Percentiles rank a stretch among this genome's conserved stretches.
phyloP scores from a whole-genome alignment of 2,329 filamentous ascomycete genomes.

The Bisporella sp. region DNA sequence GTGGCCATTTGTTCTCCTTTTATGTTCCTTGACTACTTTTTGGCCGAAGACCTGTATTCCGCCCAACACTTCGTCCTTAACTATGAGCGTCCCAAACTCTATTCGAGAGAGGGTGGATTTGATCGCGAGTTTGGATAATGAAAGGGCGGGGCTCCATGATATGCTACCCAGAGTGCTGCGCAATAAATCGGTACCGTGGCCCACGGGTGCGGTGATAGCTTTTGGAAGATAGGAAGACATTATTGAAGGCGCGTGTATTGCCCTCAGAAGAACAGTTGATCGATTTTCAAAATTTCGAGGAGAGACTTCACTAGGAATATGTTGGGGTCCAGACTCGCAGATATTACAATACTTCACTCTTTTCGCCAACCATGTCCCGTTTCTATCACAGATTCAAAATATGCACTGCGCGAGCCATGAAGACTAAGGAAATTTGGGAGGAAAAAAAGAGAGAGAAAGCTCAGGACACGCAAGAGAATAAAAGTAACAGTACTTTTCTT shows the following conservation, averaged over 20 bases:
- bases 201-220: slow-evolving; percentile 31
- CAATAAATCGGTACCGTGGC: slow-evolving; percentile 31
- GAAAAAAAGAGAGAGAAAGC: neutral
- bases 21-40: slow-evolving; percentile 33
- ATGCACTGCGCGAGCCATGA: neutral
- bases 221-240: slow-evolving; percentile 31
- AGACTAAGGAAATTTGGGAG: neutral
- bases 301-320: neutral
- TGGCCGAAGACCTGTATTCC: slow-evolving; percentile 39
- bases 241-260: neutral
- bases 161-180: slow-evolving; percentile 35
- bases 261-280: neutral
- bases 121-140: slow-evolving; percentile 39
- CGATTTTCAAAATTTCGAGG: neutral
- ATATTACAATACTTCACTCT: neutral
- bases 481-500: neutral
- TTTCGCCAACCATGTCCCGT: neutral
- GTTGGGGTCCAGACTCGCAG: neutral
- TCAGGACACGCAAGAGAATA: neutral
- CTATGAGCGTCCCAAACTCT: slow-evolving; percentile 39
- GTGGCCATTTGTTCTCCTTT: slow-evolving; percentile 29
- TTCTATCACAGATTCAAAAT: neutral
- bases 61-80: slow-evolving; percentile 40
- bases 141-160: slow-evolving; percentile 30
- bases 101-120: slow-evolving; percentile 40